These are phyloP conservation scores for Nicotiana rustica DNA, from an alignment of 305 asterid species.

Conservation along the genomic window DNA sequence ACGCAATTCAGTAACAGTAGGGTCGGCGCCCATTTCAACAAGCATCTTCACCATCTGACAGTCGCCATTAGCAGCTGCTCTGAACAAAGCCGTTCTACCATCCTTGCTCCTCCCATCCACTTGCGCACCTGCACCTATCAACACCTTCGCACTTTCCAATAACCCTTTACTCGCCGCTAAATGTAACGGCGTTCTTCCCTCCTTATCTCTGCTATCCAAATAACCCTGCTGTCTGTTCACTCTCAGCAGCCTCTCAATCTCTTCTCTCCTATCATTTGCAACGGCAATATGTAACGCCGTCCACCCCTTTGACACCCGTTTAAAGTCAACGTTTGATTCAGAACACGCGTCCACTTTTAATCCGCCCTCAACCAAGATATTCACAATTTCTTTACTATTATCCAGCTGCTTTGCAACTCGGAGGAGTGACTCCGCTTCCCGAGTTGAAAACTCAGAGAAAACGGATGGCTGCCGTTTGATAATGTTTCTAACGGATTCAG, in stretches of 20 bases:
- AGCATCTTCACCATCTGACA: slow-evolving; percentile 67
- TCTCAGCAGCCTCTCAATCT: slow-evolving; percentile 52
- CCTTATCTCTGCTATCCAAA: slow-evolving; percentile 65
- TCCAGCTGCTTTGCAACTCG: slow-evolving; percentile 48
- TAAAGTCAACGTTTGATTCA: slow-evolving; percentile 40
- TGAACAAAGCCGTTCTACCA: slow-evolving; percentile 73
- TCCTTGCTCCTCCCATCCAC: slow-evolving; percentile 76
- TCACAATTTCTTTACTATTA: slow-evolving; percentile 52
- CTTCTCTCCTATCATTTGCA: slow-evolving; percentile 64
- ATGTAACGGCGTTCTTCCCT: slow-evolving; percentile 71
- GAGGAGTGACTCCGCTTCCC: slow-evolving; percentile 62
- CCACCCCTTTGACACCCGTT: slow-evolving; percentile 65
- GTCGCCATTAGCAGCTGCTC: slow-evolving; percentile 77
- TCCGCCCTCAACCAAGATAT: slow-evolving; percentile 68
- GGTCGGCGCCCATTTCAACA: slow-evolving; percentile 66
- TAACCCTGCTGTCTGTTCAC: slow-evolving; percentile 35
- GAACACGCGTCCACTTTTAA: slow-evolving; percentile 49
- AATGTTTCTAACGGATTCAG: slow-evolving; percentile 65
- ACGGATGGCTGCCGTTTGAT: slow-evolving; percentile 64
- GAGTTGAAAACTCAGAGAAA: slow-evolving; percentile 53
- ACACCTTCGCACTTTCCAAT: slow-evolving; percentile 52
- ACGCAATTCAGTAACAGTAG: slow-evolving; percentile 61
- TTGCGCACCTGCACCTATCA: slow-evolving; percentile 59
- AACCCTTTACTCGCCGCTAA: slow-evolving; percentile 70
- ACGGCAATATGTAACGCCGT: slow-evolving; percentile 69